These are phyloP conservation scores for Dactylellina leptospora DNA, from an alignment of 2,329 filamentous ascomycete species.

Conservation along the genomic window DNA sequence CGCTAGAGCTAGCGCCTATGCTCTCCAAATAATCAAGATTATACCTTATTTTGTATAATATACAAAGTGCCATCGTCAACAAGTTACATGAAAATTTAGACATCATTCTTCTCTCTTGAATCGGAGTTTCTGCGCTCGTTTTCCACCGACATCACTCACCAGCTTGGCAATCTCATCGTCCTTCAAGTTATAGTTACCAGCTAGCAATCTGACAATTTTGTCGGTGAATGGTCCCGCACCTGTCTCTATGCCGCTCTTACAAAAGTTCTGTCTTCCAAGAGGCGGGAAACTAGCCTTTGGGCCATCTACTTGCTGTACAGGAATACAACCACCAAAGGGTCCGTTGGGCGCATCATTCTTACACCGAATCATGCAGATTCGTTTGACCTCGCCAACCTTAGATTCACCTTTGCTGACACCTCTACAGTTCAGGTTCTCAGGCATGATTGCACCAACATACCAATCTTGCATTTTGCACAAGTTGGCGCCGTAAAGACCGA, in stretches of 20 bases:
- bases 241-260: constrained; percentile 15
- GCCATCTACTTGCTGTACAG: constrained; percentile 6
- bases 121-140: too few relatives aligned
- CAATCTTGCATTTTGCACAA: constrained; percentile 11
- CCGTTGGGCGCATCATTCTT: constrained; percentile 12
- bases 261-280: constrained; percentile 26
- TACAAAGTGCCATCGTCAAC: too few relatives aligned
- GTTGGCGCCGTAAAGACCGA: constrained; percentile 15
- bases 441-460: constrained; percentile 18
- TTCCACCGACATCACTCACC: constrained; percentile 3
- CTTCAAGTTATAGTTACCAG: constrained; percentile 30
- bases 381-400: background rate
- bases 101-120: too few relatives aligned
- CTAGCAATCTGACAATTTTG: constrained; percentile 14
- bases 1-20: too few relatives aligned
- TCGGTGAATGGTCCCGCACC: constrained; percentile 3
- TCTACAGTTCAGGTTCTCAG: constrained; percentile 10
- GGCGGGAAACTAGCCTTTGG: background rate
- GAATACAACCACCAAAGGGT: constrained; percentile 13
- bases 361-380: constrained; percentile 1
- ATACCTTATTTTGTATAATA: too few relatives aligned
- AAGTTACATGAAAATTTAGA: too few relatives aligned
- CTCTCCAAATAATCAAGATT: too few relatives aligned
- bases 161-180: constrained; percentile 19
- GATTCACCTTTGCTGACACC: constrained; percentile 2